Conservation (phyloP, 2,329 filamentous ascomycete genomes). For the Colletotrichum lentis region DNA sequence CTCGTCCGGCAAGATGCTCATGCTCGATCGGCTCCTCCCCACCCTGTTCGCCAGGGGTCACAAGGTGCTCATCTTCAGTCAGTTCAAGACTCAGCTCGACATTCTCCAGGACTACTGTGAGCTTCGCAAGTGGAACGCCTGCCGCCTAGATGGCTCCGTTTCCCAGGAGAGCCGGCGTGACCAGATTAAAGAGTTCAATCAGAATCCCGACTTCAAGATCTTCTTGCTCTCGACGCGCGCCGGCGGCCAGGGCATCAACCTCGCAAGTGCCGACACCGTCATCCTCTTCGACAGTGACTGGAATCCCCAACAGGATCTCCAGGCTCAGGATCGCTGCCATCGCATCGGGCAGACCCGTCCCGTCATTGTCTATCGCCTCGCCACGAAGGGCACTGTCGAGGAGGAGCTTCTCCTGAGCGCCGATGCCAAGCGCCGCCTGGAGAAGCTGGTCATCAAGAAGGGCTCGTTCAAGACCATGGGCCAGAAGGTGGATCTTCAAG, state of each 20-base stretch:
- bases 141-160: constrained; percentile 90
- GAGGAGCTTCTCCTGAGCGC: constrained; percentile 86
- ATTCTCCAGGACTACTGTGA: constrained; percentile 88
- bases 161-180: constrained; percentile 74
- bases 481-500: constrained; percentile 64
- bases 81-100: constrained; percentile 94
- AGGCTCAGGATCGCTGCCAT: constrained; percentile 94
- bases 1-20: constrained; percentile 92
- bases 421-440: constrained; percentile 88
- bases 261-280: constrained; percentile 90
- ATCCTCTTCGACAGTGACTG: constrained; percentile 90
- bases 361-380: constrained; percentile 91
- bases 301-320: constrained; percentile 96
- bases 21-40: constrained; percentile 86
- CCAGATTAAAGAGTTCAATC: constrained; percentile 79
- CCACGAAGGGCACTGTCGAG: constrained; percentile 92
- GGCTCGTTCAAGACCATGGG: constrained; percentile 79
- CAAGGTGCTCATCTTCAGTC: constrained; percentile 95
- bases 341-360: constrained; percentile 92
- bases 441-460: constrained; percentile 96
- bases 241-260: constrained; percentile 94
- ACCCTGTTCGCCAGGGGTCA: constrained; percentile 77
- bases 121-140: constrained; percentile 81
- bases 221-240: constrained; percentile 92
- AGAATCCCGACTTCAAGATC: constrained; percentile 69